Evolutionary conservation across 2,329 filamentous ascomycete species (phyloP).

Genomic region (Cadophora luteo-olivacea): DNA sequence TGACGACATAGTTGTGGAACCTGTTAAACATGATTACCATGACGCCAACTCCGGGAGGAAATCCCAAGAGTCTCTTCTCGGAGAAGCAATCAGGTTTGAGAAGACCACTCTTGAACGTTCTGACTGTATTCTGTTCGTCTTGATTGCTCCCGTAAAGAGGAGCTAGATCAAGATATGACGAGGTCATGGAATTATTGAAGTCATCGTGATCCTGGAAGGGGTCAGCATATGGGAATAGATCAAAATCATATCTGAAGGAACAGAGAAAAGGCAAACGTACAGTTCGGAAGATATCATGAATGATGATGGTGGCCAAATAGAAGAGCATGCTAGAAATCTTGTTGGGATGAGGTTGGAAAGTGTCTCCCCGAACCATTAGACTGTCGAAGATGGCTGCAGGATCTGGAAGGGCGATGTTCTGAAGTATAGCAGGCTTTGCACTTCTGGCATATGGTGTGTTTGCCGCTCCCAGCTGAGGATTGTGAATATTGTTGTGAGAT

Average conservation of each 20-base stretch:
- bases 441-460: conserved; percentile 71
- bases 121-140: conserved; percentile 55
- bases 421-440: conserved; percentile 64
- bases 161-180: conserved; percentile 76
- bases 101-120: conserved; percentile 72
- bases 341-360: conserved; percentile 69
- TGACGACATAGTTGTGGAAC: conserved; percentile 80
- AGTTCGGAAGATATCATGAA: conserved; percentile 70
- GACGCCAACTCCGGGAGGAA: conserved; percentile 75
- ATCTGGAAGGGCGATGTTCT: conserved; percentile 68
- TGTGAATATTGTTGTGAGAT: conserved; percentile 71
- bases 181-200: conserved; percentile 68
- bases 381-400: conserved; percentile 67
- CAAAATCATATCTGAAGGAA: neutral
- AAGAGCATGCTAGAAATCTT: conserved; percentile 79
- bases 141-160: conserved; percentile 73
- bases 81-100: conserved; percentile 77
- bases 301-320: conserved; percentile 75
- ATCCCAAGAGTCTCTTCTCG: conserved; percentile 72
- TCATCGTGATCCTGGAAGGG: conserved; percentile 58
- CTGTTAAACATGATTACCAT: conserved; percentile 79
- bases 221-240: conserved; percentile 17
- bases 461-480: conserved; percentile 70
- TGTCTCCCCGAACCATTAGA: conserved; percentile 59
- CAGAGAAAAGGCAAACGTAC: conserved; percentile 25